A percentile compares a stretch with the other conserved stretches of the same genome.
These are phyloP conservation scores for Pythium myriotylum DNA, from an alignment of 352 stramenopile species.

Conservation along the genomic window DNA sequence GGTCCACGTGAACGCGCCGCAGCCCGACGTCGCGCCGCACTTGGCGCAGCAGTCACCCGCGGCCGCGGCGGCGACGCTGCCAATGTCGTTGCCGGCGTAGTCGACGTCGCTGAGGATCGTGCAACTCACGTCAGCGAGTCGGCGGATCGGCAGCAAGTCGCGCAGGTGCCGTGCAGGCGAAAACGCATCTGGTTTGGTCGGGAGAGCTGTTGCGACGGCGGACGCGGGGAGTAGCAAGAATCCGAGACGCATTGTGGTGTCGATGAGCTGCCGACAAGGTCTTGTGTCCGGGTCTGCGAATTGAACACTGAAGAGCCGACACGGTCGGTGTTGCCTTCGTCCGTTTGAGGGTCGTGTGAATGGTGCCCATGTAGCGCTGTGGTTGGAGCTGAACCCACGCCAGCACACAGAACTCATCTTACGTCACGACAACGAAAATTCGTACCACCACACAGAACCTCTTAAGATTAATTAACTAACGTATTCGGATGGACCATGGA, in stretches of 20 bases:
- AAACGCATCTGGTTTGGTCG: neutral
- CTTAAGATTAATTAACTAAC: too few relatives aligned
- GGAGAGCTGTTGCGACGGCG: neutral
- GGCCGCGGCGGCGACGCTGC: neutral
- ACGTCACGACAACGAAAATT: too few relatives aligned
- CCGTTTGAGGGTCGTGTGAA: neutral
- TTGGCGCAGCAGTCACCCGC: slow-evolving; percentile 25
- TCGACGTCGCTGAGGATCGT: slow-evolving; percentile 24
- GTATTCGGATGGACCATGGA: too few relatives aligned
- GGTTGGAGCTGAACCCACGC: too few relatives aligned
- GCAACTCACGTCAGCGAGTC: slow-evolving; percentile 32
- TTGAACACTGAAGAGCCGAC: neutral
- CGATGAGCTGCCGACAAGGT: too few relatives aligned
- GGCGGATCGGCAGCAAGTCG: slow-evolving; percentile 2
- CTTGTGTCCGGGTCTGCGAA: neutral
- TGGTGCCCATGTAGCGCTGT: too few relatives aligned
- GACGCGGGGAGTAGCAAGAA: neutral
- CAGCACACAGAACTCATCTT: too few relatives aligned
- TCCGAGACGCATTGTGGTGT: neutral
- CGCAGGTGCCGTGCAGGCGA: neutral
- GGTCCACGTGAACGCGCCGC: slow-evolving; percentile 39
- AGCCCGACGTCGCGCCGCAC: slow-evolving; percentile 7
- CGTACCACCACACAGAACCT: too few relatives aligned
- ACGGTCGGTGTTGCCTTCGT: too few relatives aligned
- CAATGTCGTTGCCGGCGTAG: slow-evolving; percentile 36